These are phyloP conservation scores for Typha latifolia DNA, from an alignment of 176 grass and related monocot genomes.

Conservation along the genomic window DNA sequence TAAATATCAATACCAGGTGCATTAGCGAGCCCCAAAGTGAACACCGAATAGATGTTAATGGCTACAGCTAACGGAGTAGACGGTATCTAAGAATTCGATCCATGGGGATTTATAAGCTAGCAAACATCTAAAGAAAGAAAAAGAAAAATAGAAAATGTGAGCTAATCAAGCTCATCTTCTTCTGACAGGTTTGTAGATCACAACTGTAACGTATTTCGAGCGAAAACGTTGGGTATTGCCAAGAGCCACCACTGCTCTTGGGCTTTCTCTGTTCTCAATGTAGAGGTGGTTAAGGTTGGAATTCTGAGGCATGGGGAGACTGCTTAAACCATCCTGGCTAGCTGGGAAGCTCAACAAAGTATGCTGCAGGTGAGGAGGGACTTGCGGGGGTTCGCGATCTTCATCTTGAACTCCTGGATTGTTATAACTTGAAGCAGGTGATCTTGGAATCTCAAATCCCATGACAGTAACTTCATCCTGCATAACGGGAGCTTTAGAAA, in stretches of 20 bases:
- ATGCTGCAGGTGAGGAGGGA: conserved; percentile 22
- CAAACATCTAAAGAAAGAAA: neutral
- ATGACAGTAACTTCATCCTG: conserved; percentile 17
- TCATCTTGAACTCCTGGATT: conserved; percentile 17
- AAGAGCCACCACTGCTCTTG: conserved; percentile 15
- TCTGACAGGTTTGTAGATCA: conserved; percentile 22
- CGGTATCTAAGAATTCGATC: neutral
- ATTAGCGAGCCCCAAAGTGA: neutral
- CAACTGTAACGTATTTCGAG: conserved; percentile 18
- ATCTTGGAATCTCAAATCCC: conserved; percentile 20
- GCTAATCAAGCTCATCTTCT: conserved; percentile 16
- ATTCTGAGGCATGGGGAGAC: conserved; percentile 8
- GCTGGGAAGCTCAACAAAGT: conserved; percentile 7
- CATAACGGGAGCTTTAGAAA: neutral
- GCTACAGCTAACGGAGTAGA: neutral
- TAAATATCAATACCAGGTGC: neutral
- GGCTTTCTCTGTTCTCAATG: conserved; percentile 19
- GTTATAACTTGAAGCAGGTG: conserved; percentile 23
- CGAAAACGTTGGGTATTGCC: conserved; percentile 22
- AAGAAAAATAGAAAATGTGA: neutral
- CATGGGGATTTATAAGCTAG: neutral
- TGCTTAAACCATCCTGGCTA: conserved; percentile 5
- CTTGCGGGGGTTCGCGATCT: conserved; percentile 15
- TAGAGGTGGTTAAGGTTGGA: conserved; percentile 22
- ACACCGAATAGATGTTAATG: neutral